A percentile compares a stretch with the other conserved stretches of the same genome.
phyloP scores from a whole-genome alignment of 495 filamentous ascomycete genomes.

The Extremus antarcticus region DNA sequence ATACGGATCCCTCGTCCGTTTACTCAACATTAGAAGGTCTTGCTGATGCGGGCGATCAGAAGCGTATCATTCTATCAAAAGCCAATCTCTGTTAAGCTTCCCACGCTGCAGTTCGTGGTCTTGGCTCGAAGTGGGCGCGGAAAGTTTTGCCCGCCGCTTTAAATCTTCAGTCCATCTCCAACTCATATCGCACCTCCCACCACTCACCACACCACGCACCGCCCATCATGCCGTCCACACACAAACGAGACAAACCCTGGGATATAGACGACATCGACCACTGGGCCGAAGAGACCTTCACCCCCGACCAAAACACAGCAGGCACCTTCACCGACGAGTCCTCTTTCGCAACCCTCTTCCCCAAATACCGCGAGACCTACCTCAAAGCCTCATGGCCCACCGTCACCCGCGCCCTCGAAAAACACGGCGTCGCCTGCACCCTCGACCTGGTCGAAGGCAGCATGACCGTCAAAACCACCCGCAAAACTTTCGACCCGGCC shows the following conservation, averaged over 20 bases:
- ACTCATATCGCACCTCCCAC: not conserved
- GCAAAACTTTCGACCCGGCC: constrained; percentile 90
- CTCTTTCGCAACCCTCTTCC: constrained; percentile 82
- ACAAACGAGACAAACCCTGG: constrained; percentile 94
- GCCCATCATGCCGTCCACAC: constrained; percentile 84
- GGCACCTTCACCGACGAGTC: constrained; percentile 90
- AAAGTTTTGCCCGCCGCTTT: no score
- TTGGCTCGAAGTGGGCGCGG: no score
- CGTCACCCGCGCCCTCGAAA: constrained; percentile 68
- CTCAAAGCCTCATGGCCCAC: constrained; percentile 84
- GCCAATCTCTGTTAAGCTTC: not conserved
- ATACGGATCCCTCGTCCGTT: no score
- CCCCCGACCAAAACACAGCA: constrained; percentile 66
- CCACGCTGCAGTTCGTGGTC: no score
- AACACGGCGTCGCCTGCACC: constrained; percentile 70
- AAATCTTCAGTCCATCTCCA: not conserved
- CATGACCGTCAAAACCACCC: constrained; percentile 91
- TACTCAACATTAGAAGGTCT: not conserved
- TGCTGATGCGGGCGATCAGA: no score
- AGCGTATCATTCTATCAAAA: no score
- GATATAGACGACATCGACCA: constrained; percentile 97
- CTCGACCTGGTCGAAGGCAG: constrained; percentile 91
- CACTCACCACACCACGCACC: not conserved
- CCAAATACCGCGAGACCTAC: constrained; percentile 94
- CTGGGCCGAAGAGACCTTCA: constrained; percentile 89